Conservation (phyloP, 495 filamentous ascomycete genomes). For the Annulohypoxylon moriforme region DNA sequence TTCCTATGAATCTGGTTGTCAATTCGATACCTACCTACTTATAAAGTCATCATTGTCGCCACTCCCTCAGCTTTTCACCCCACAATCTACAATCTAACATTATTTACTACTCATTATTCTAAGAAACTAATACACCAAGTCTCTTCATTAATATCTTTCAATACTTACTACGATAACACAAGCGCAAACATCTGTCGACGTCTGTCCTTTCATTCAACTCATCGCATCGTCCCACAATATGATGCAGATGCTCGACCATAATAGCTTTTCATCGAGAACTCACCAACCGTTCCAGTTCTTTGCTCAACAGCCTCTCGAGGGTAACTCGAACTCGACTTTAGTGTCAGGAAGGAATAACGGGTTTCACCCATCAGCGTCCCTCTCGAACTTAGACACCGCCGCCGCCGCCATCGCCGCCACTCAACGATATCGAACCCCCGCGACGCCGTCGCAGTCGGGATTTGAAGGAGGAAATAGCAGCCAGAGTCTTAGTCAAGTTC, state of each 20-base stretch:
- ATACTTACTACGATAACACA: constrained; percentile 6
- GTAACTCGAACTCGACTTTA: constrained; percentile 29
- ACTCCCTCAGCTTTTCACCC: constrained; percentile 36
- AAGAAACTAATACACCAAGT: constrained; percentile 31
- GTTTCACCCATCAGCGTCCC: constrained; percentile 31
- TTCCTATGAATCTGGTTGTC: constrained; percentile 18
- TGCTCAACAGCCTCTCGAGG: constrained; percentile 26
- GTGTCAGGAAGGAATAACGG: constrained; percentile 13
- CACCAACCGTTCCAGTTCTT: constrained; percentile 35
- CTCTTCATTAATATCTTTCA: constrained; percentile 24
- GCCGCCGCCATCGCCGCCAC: constrained; percentile 48
- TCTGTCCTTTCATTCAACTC: constrained; percentile 3
- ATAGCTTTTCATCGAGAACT: constrained; percentile 34
- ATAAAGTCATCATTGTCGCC: constrained; percentile 36
- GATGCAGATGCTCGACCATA: constrained; percentile 45
- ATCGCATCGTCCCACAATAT: constrained; percentile 42
- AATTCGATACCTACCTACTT: constrained; percentile 28
- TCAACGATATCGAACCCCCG: constrained; percentile 45
- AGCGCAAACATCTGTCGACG: constrained; percentile 19
- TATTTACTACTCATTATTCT: constrained; percentile 11
- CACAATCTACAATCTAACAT: constrained; percentile 34
- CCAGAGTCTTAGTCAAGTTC: constrained; percentile 43
- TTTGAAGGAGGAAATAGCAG: constrained; percentile 41
- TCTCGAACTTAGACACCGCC: constrained; percentile 56
- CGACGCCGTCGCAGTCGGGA: constrained; percentile 35